Base-by-base conservation (phyloP, 192 early-diverging fungal genomes). In the Geranomyces michiganensis region DNA sequence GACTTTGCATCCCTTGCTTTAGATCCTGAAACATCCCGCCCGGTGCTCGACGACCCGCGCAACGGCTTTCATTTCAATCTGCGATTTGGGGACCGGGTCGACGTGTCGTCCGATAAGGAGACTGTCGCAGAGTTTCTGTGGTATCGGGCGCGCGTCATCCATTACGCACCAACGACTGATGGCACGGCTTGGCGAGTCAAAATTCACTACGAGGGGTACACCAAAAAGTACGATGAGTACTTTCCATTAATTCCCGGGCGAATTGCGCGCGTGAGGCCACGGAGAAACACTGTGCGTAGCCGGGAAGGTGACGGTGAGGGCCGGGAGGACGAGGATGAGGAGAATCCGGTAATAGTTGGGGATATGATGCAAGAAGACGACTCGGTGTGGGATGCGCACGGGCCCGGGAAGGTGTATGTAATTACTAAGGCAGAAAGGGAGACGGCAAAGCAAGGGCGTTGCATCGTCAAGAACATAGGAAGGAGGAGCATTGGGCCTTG, bases 1-100 rank as follows among this genome's bases (percentile, higher is more conserved):
- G 24, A 26, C 15, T 24, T 53, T 53, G 24, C 4, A n/a, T 26
- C 51, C 7, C 24, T 53, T 24, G 51, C 51, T 9, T 17, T 59
- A 10, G 63, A 59, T 46, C 63, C 49, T 1, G 64, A 65, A 59
- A 62, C 53, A 19, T 44, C 44, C 7, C 73, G 73, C 17, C 73
- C 73, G 17, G 24, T 22, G 12, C 66, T 74, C 14, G 66, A 45
- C 41, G 33, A 68, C 46, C 56, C 56, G 6, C 29, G 12, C 65
- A 74, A 74, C 59, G 63, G 64, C 56, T 68, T 68, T 53, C 55
- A 62, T 56, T 74, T 68, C 41, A 74, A 68, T 43, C 59, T 74
- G 22, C 56, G 24, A n/a, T 74, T 59, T 53, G 73, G 73, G 55
- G 59, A 67, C 21, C 31, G 29, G 9, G 26, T 74, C 41, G 43